These are phyloP conservation scores for Corymbia citriodora DNA, from an alignment of 441 rosid species.

Conservation along the genomic window DNA sequence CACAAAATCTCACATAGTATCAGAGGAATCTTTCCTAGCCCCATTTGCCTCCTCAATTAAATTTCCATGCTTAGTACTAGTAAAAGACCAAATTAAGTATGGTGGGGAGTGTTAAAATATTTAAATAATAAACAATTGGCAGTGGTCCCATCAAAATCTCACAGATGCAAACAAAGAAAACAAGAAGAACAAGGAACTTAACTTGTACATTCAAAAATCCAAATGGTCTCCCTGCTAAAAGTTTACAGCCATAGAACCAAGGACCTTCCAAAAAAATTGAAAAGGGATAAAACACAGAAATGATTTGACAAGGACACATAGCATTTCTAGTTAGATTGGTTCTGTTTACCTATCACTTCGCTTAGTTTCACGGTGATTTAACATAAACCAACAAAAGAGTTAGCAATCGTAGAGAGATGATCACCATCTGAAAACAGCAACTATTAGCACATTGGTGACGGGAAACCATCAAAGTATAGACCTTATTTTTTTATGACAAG, in stretches of 20 bases:
- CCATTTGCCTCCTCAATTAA: no score
- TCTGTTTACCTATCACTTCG: background rate
- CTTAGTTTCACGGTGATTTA: background rate
- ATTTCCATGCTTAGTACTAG: no score
- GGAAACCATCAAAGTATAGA: background rate
- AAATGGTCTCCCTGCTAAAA: background rate
- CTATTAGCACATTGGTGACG: background rate
- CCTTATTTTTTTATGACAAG: background rate
- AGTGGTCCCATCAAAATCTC: no score
- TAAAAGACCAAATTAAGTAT: no score
- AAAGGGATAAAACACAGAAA: background rate
- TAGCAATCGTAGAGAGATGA: background rate
- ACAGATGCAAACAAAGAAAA: no score
- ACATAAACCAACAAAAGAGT: background rate
- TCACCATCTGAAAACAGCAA: background rate
- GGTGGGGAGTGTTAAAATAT: no score
- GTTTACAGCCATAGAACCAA: background rate
- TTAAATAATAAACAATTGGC: no score
- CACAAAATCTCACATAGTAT: no score
- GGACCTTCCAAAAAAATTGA: background rate
- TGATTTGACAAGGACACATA: background rate
- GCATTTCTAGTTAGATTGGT: background rate
- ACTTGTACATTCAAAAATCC: background rate
- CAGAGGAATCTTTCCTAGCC: no score
- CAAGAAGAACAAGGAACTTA: no score